Base-by-base conservation (phyloP, 257 asterid genomes). In the Solanum pimpinellifolium region DNA sequence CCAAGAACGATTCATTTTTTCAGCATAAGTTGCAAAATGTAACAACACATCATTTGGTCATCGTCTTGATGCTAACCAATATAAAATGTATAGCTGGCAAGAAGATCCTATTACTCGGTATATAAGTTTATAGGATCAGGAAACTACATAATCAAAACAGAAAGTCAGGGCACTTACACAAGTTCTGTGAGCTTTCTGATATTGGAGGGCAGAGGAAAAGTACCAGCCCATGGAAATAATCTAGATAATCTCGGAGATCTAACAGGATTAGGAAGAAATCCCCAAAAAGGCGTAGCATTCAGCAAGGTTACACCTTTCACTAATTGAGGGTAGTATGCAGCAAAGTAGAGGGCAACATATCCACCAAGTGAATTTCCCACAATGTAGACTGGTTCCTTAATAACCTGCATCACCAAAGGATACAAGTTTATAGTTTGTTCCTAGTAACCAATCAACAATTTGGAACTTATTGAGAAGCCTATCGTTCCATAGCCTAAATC, bases 321-420 rank as follows among this genome's bases (percentile, higher is more conserved):
- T 90, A 97, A 69, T 4, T 95, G 89, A 78, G 99, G 99, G 87
- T 95, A 62, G 90, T 86, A 85, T 83, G 99, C 98, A 2, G 99
- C 98, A 86, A 97, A 90, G 92, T 94, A 95, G 75, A 97, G 95
- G 9, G 98, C 98, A 86, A 94, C 93, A 83, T 90, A 97, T 5
- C 99, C 99, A 83, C 98, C 99, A 13, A 97, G 98, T 1, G 99
- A 97, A 88, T 97, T 97, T 81, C 99, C 99, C 85, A 94, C 98
- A 1, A 97, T 78, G 92, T 97, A 97, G 88, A 94, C 98, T 2
- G 99, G 99, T 88, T 97, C 99, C 85, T 92, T 89, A 83, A 95
- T 91, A 87, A 97, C 97, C 99, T 97, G 92, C 83, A 89, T 83
- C 72, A 87, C 70, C 81, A 86, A 85, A 11, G n/a, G 85, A 49